Evolutionary conservation across 2,329 filamentous ascomycete genomes (phyloP).

Genomic region (Pseudopithomyces chartarum): DNA sequence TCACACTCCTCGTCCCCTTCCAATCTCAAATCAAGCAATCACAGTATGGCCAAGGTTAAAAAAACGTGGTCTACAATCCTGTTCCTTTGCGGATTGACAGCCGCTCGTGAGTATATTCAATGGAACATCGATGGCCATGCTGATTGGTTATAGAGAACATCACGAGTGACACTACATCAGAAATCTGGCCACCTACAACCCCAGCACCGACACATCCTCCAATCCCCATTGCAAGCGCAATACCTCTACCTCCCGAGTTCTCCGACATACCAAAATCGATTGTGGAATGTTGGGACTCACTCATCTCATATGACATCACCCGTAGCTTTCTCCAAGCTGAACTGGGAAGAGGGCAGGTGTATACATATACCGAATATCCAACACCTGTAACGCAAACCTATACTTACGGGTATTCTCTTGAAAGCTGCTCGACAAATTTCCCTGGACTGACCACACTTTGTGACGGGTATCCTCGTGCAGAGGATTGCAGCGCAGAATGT

Average conservation of each 20-base stretch:
- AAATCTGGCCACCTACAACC: background rate
- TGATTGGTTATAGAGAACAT: background rate
- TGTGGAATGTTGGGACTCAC: constrained; percentile 8
- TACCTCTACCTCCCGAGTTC: constrained; percentile 3
- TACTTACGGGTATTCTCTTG: background rate
- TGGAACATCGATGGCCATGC: background rate
- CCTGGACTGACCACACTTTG: constrained; percentile 7
- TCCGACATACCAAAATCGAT: constrained; percentile 1
- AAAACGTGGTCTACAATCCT: no score
- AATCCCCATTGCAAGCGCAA: background rate
- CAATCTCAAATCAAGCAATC: no score
- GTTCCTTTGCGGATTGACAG: no score
- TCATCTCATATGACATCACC: background rate
- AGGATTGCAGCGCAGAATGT: background rate
- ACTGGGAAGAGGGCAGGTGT: background rate
- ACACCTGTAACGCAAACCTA: background rate
- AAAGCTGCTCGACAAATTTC: background rate
- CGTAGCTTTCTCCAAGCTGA: background rate
- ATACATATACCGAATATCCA: background rate
- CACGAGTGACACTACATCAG: background rate
- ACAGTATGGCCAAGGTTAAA: no score
- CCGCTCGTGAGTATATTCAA: no score
- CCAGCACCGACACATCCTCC: background rate
- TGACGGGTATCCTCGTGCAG: constrained; percentile 9
- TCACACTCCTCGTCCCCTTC: no score